Base-by-base conservation (phyloP, 2,329 filamentous ascomycete genomes). In the Pezicula neosporulosa region DNA sequence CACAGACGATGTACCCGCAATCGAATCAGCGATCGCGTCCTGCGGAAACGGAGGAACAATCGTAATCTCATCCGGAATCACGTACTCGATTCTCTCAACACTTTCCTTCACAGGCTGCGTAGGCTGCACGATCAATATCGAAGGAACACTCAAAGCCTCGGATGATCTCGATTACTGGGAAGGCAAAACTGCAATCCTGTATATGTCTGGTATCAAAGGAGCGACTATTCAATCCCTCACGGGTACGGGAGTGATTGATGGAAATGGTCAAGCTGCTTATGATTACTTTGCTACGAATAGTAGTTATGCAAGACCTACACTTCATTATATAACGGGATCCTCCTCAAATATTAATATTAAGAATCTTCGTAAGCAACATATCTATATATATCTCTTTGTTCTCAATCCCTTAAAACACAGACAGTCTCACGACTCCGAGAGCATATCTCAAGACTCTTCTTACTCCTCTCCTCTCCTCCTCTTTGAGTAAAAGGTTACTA, bases 121-220 rank as follows among this genome's bases (percentile, higher is more conserved):
- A 4, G 65, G 63, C n/a, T 78, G 75, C 55, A 71, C 72, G 41
- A 65, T 77, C 44, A 70, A 76, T 52, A 62, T 77, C 6, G 72
- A 78, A 50, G 75, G 74, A 0, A 63, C 67, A 0, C 57, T 77
- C 4, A 70, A 70, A 49, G 68, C 70, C 4, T 65, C 68, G 2
- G 62, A 66, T 2, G 62, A 72, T 44, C 68, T 70, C 6, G 59
- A 65, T 30, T 72, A 71, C 52, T 77, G 74, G 75, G 61, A 67
- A 21, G 69, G 69, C 15, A 66, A 68, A 47, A 66, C 57, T 0
- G 66, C 68, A 10, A 72, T 76, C 49, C 68, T 77, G 38, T 60
- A 63, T 39, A 58, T 76, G 8, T 60, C 66, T 12, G 61, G 64
- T 9, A 68, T 75, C 33, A 65, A 59, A 3, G 70, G 67, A 0